Percentiles rank a stretch among this genome's conserved stretches.
phyloP scores from a whole-genome alignment of 305 asterid species.

The Plantago lanceolata region DNA sequence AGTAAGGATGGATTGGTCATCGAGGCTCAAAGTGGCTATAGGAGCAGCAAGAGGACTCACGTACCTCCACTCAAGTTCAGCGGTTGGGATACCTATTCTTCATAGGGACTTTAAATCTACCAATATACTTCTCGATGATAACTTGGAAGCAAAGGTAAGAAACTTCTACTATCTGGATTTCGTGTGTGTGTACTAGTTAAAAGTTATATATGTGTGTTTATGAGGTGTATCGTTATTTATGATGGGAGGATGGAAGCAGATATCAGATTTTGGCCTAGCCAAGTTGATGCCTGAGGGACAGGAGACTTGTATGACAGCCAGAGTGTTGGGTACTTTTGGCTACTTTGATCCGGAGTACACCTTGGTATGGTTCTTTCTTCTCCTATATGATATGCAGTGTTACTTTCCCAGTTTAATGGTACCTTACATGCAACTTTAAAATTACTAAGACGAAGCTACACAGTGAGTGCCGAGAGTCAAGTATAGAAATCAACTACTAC shows the following conservation, averaged over 20 bases:
- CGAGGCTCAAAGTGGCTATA: constrained; percentile 73
- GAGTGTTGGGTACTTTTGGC: constrained; percentile 90
- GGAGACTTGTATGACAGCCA: constrained; percentile 74
- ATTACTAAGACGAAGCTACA: background rate
- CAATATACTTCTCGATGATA: constrained; percentile 71
- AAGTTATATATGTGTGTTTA: constrained; percentile 14
- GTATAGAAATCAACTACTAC: background rate
- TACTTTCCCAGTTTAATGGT: background rate
- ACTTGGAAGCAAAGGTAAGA: constrained; percentile 82
- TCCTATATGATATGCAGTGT: background rate
- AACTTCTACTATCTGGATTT: constrained; percentile 5
- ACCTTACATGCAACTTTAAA: background rate
- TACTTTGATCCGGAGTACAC: constrained; percentile 95
- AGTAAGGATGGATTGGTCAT: constrained; percentile 85
- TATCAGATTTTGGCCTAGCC: constrained; percentile 93
- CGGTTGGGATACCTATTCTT: constrained; percentile 84
- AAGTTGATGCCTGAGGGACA: constrained; percentile 94
- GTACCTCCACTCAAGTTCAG: constrained; percentile 81
- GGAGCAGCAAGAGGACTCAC: constrained; percentile 98
- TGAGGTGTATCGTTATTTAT: constrained; percentile 16
- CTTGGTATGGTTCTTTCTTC: constrained; percentile 50
- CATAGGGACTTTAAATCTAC: constrained; percentile 96
- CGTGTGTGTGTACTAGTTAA: background rate
- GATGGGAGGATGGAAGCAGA: constrained; percentile 41
- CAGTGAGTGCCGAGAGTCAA: background rate